Evolutionary conservation across 148 eudicot species (phyloP).

Genomic region (Chenopodium formosanum): DNA sequence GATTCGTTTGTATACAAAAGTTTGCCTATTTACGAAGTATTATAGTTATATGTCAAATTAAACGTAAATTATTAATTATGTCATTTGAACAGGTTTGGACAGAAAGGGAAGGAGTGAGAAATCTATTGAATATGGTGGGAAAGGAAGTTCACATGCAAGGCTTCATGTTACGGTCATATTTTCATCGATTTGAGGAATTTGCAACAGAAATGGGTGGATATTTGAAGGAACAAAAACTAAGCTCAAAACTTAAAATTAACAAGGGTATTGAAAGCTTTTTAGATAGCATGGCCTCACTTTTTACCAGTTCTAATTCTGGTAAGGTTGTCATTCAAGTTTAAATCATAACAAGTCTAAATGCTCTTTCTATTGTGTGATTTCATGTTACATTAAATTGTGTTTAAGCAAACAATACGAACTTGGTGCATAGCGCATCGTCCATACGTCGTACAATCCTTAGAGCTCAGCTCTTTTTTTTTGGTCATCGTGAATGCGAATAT

Average conservation of each 20-base stretch:
- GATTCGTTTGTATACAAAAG: no score
- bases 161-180: slow-evolving; percentile 21
- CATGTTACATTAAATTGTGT: no score
- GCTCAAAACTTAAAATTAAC: slow-evolving; percentile 23
- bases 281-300: slow-evolving; percentile 32
- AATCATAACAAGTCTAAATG: not conserved
- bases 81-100: slow-evolving; percentile 25
- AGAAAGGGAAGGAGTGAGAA: slow-evolving; percentile 42
- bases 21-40: no score
- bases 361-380: no score
- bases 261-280: slow-evolving; percentile 35
- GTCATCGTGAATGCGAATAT: no score
- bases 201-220: slow-evolving; percentile 31
- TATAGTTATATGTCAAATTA: no score
- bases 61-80: not conserved
- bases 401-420: no score
- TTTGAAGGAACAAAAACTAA: slow-evolving; percentile 31
- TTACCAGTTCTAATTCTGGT: slow-evolving; percentile 39
- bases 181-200: slow-evolving; percentile 24
- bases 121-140: slow-evolving; percentile 38
- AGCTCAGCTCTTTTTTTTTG: no score
- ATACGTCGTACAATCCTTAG: no score
- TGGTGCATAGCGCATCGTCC: no score
- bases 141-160: slow-evolving; percentile 44
- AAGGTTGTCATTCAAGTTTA: slow-evolving; percentile 37